Evolutionary conservation across 495 filamentous ascomycete genomes (phyloP), one percentile per base, ranked within the genome.

Genomic region (Opeltia flavorubescens): DNA sequence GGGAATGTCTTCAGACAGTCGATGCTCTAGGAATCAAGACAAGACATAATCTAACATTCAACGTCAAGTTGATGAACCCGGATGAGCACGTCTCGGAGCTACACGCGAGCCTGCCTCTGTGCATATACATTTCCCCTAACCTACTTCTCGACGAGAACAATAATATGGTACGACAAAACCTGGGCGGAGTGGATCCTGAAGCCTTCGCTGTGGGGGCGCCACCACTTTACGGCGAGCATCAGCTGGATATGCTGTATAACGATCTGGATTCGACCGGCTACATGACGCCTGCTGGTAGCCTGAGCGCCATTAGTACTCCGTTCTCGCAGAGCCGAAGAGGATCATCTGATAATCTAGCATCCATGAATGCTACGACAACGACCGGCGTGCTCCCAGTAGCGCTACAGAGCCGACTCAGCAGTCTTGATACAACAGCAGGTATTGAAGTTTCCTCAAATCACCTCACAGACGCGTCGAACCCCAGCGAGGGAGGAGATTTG

Each of bases 61-160:
- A 82, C 45, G 77, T 98, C 47, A 82, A 87, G 50, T 70, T 98
- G 26, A 80, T 86, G 52, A 95, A 96, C 53, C 89, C 91, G 0
- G 91, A 98, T 63, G 88, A 85, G 0, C 91, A 95, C 60, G 70
- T 86, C 35, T 94, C 87, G 29, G 50, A 84, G 76, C 75, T 95
- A 40, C 83, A 88, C 17, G 86, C 86, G 34, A 85, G 83, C 15
- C 72, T 95, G 21, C 86, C 88, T 3, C 74, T 98, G 26, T 81
- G 81, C 26, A 78, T 98, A 27, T 95, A 89, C 64, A 94, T 96
- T 52, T 98, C 91, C 11, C 91, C 91, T 13, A 84, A 86, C 55
- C 76, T 93, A 58, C 78, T 83, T 8, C 71, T 95, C 28, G 81
- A 85, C 53, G 84, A 89, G 17, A 72, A 88, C 50, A 85, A 88